phyloP scores from a whole-genome alignment of 257 asterid species.

The Fraxinus quadrangulata region DNA sequence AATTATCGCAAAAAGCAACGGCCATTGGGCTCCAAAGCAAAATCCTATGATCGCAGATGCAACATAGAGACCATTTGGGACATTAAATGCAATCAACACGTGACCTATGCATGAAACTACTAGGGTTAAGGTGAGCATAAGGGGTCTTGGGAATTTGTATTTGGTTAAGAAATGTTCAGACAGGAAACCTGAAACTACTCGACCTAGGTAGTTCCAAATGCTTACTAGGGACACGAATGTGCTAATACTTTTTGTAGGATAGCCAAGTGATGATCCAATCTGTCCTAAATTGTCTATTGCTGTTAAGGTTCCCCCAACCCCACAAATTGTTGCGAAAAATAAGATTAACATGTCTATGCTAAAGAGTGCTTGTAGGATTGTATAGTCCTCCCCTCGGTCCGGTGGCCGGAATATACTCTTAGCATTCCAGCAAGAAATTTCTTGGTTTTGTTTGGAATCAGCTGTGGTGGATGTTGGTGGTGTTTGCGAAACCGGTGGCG shows the following conservation, averaged over 20 bases:
- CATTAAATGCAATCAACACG: slow-evolving; percentile 59
- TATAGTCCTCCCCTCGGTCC: slow-evolving; percentile 62
- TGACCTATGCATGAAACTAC: slow-evolving; percentile 62
- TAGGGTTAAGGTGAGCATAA: slow-evolving; percentile 54
- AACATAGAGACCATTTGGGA: slow-evolving; percentile 59
- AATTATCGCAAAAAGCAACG: slow-evolving; percentile 70
- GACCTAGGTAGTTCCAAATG: slow-evolving; percentile 78
- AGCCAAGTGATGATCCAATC: slow-evolving; percentile 63
- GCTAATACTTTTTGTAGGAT: slow-evolving; percentile 57
- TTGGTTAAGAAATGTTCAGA: slow-evolving; percentile 60
- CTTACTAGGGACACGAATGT: slow-evolving; percentile 84
- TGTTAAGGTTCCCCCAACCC: slow-evolving; percentile 77
- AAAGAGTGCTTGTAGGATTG: slow-evolving; percentile 77
- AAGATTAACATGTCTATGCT: slow-evolving; percentile 64
- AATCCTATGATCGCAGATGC: slow-evolving; percentile 80
- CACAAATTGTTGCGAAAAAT: slow-evolving; percentile 68
- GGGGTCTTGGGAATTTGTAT: slow-evolving; percentile 66
- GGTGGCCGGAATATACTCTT: slow-evolving; percentile 57
- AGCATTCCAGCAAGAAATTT: slow-evolving; percentile 66
- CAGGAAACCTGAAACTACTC: slow-evolving; percentile 66
- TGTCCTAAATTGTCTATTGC: slow-evolving; percentile 78
- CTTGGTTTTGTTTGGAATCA: slow-evolving; percentile 6
- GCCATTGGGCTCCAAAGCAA: slow-evolving; percentile 92
- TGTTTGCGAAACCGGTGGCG: background rate
- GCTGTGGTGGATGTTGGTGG: slow-evolving; percentile 4